Conservation (phyloP, 169 alveolate genomes). For the Plasmodium cynomolgi region DNA sequence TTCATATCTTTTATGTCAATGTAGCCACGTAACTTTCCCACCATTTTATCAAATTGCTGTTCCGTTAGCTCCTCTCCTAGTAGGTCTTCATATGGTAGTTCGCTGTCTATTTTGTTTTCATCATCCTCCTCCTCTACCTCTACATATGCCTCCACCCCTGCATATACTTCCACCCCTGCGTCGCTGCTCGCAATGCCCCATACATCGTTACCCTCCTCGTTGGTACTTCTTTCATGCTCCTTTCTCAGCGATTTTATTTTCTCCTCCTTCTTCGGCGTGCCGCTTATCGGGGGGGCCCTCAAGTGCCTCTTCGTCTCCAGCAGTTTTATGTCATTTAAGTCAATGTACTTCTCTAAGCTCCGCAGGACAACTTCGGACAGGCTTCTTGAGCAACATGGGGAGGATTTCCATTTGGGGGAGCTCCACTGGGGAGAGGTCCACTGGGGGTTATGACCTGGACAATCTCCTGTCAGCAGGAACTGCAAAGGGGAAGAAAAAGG, state of each 20-base stretch:
- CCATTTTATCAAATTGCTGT: conserved; percentile 1
- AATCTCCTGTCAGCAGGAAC: not conserved
- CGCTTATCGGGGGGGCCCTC: not conserved
- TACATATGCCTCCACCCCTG: no score
- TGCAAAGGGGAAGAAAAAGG: not conserved
- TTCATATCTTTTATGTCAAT: not conserved
- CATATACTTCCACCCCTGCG: no score
- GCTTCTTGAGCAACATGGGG: not conserved
- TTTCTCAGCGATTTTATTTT: not conserved
- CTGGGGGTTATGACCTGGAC: not conserved
- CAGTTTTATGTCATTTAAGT: not conserved
- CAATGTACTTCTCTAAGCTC: not conserved
- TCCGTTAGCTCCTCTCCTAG: conserved; percentile 8
- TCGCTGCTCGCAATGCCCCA: not conserved
- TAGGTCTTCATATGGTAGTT: not conserved
- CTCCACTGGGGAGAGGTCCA: not conserved
- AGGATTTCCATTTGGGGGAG: not conserved
- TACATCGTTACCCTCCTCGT: not conserved
- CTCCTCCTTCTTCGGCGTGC: not conserved
- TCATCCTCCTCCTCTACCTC: not conserved
- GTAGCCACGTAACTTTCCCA: not conserved
- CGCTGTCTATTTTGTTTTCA: not conserved
- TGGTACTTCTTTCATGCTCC: not conserved
- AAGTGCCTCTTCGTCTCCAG: not conserved
- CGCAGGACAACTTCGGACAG: not conserved